A percentile compares a stretch with the other conserved stretches of the same genome.
Evolutionary conservation across 2,329 filamentous ascomycete genomes (phyloP).

Genomic region (Mycogone perniciosa): DNA sequence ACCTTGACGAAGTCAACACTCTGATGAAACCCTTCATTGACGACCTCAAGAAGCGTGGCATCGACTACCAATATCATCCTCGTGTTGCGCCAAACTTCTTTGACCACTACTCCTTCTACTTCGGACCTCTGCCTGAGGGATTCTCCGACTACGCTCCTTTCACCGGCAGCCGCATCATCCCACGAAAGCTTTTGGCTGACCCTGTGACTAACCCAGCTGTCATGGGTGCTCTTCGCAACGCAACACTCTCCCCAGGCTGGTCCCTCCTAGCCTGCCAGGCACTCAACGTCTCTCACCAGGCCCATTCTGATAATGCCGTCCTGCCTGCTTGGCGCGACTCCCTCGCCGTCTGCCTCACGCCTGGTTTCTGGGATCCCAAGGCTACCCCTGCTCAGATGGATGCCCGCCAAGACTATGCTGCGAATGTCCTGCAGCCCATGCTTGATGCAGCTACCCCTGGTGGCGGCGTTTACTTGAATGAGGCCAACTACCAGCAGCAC

Average conservation of each 20-base stretch:
- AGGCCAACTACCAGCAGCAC: constrained; percentile 43
- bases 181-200: background rate
- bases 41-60: background rate
- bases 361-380: constrained; percentile 19
- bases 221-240: background rate
- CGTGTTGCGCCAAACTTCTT: background rate
- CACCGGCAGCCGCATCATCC: background rate
- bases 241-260: background rate
- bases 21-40: background rate
- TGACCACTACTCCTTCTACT: background rate
- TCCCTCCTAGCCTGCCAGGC: background rate
- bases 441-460: constrained; percentile 28
- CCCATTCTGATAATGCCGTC: constrained; percentile 26
- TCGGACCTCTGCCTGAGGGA: background rate
- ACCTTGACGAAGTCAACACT: background rate
- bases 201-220: background rate
- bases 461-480: constrained; percentile 42
- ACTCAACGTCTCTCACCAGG: constrained; percentile 15
- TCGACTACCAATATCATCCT: background rate
- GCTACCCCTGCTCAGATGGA: constrained; percentile 25
- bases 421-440: constrained; percentile 19
- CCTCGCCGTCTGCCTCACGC: constrained; percentile 23
- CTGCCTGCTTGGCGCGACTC: constrained; percentile 36
- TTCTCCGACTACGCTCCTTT: background rate
- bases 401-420: constrained; percentile 23